Percentiles rank a stretch among this genome's conserved stretches.
Conservation (phyloP, 208 protist species). For the Ichthyophonus hoferi region DNA sequence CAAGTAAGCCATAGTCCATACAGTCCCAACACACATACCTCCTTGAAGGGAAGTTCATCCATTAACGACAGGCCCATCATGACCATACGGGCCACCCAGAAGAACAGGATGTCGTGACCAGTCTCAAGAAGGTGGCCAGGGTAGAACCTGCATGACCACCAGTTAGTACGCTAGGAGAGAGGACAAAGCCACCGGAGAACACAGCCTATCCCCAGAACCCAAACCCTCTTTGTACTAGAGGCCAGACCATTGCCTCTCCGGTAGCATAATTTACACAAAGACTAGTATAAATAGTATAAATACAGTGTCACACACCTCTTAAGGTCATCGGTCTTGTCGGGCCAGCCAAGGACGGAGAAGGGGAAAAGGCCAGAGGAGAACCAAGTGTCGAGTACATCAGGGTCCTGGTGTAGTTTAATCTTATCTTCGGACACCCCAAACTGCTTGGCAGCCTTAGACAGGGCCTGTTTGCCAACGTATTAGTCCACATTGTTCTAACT, state of each 20-base stretch:
- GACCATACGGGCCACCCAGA: constrained; percentile 99
- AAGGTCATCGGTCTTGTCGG: constrained; percentile 15
- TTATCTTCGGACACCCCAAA: background rate
- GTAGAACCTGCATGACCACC: background rate
- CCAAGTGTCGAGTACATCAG: constrained; percentile 99
- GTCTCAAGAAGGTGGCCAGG: constrained; percentile 58
- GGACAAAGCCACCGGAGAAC: background rate
- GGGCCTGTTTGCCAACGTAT: too few relatives aligned
- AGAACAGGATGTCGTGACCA: constrained; percentile 99
- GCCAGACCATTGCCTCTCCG: too few relatives aligned
- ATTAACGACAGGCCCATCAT: constrained; percentile 96
- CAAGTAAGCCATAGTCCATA: too few relatives aligned
- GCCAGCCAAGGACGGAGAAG: constrained; percentile 47
- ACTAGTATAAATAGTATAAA: too few relatives aligned
- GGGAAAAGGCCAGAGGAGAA: constrained; percentile 99
- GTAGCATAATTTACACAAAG: too few relatives aligned
- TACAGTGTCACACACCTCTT: too few relatives aligned
- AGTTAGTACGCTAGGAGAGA: background rate
- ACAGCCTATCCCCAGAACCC: too few relatives aligned
- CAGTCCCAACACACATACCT: too few relatives aligned
- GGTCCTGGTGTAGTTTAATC: constrained; percentile 76
- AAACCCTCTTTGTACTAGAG: too few relatives aligned
- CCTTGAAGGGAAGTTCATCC: constrained; percentile 86
- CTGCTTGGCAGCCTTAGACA: background rate
- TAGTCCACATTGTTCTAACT: too few relatives aligned